phyloP scores from a whole-genome alignment of 768 basidiomycete species.

The Kwoniella sp. region DNA sequence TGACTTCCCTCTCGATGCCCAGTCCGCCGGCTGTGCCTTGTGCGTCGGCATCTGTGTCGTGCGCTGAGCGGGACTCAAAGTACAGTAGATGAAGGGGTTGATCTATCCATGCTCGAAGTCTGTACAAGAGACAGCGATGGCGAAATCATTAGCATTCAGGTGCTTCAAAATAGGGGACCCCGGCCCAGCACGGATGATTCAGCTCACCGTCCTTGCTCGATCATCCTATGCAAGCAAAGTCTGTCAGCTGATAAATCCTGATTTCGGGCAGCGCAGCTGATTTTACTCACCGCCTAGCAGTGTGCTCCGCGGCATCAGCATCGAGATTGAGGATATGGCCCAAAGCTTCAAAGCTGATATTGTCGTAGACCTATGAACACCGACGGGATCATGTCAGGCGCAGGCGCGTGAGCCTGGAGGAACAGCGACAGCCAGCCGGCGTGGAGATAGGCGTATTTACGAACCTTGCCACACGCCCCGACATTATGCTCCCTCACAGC shows the following conservation, averaged over 20 bases:
- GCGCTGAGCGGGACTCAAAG: slow-evolving; percentile 72
- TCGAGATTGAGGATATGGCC: slow-evolving; percentile 86
- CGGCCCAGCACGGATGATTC: too few relatives aligned
- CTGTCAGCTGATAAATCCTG: background rate
- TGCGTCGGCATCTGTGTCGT: slow-evolving; percentile 79
- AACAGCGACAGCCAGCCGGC: too few relatives aligned
- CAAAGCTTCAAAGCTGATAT: slow-evolving; percentile 92
- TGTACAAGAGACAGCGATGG: slow-evolving; percentile 14
- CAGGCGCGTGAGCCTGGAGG: too few relatives aligned
- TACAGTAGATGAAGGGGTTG: slow-evolving; percentile 93
- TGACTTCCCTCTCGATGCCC: slow-evolving; percentile 81
- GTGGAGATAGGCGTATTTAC: too few relatives aligned
- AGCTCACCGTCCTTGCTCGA: slow-evolving; percentile 80
- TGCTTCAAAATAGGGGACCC: too few relatives aligned
- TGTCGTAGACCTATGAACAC: slow-evolving; percentile 75
- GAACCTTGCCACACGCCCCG: slow-evolving; percentile 84
- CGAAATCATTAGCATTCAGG: background rate
- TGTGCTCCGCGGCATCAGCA: slow-evolving; percentile 90
- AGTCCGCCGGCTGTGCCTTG: slow-evolving; percentile 93
- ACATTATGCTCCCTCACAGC: slow-evolving; percentile 99
- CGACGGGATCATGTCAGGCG: too few relatives aligned
- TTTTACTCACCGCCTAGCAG: slow-evolving; percentile 67
- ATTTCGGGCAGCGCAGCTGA: background rate
- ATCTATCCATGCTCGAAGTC: slow-evolving; percentile 85
- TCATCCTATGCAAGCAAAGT: slow-evolving; percentile 69